phyloP scores from a whole-genome alignment of 805 yeast species.

The Saturnispora zaruensis region DNA sequence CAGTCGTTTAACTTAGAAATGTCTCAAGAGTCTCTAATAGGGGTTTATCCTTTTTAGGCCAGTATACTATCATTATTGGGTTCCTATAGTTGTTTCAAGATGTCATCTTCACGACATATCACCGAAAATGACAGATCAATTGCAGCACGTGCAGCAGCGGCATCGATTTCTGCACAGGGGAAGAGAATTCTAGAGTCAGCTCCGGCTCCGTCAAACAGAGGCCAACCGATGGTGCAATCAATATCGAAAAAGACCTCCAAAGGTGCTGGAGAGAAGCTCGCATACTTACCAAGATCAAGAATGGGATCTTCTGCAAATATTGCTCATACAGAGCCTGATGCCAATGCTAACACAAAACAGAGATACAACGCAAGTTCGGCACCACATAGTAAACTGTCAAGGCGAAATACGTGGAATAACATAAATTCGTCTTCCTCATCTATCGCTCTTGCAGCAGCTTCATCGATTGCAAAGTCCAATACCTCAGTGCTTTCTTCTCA shows the following conservation, averaged over 20 bases:
- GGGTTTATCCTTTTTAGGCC: background rate
- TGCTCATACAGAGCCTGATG: background rate
- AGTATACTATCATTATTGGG: background rate
- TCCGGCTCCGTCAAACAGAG: background rate
- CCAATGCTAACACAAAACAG: background rate
- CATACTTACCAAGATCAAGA: background rate
- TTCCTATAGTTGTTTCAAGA: background rate
- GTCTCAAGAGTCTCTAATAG: background rate
- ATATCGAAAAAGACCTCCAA: background rate
- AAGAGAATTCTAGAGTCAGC: background rate
- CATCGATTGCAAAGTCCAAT: conserved; percentile 27
- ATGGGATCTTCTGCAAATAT: background rate
- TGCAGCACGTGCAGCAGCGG: conserved; percentile 4
- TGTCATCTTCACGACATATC: background rate
- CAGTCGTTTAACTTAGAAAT: background rate
- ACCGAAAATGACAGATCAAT: background rate
- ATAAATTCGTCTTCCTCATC: conserved; percentile 25
- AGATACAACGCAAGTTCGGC: background rate
- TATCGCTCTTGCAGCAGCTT: conserved; percentile 30
- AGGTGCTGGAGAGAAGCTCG: background rate
- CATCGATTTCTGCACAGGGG: background rate
- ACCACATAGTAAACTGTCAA: background rate
- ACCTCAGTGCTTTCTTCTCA: conserved; percentile 24
- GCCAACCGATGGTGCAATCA: background rate
- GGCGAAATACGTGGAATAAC: conserved; percentile 21